Percentiles rank a stretch among this genome's conserved stretches.
Evolutionary conservation across 495 filamentous ascomycete species (phyloP).

Genomic region (Daldinia caldariorum): DNA sequence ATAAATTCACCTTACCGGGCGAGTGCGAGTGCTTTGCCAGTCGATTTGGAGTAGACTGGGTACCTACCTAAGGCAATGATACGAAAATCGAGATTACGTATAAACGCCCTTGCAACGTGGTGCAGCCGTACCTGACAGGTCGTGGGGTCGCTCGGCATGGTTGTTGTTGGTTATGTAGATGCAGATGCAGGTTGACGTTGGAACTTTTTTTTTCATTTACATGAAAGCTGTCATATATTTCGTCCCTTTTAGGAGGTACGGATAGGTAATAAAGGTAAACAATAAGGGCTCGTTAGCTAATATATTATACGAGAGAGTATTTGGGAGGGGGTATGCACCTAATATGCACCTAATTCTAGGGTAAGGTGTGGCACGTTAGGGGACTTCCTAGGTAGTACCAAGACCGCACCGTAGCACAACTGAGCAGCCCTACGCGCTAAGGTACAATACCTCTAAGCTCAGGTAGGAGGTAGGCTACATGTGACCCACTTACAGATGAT

Average conservation of each 20-base stretch:
- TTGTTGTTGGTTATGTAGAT: neutral
- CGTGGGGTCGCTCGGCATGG: slow-evolving; percentile 32
- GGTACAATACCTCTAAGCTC: neutral
- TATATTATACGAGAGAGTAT: neutral
- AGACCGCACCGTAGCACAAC: neutral
- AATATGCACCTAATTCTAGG: neutral
- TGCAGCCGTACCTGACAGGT: slow-evolving; percentile 37
- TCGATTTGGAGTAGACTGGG: neutral
- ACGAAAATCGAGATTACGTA: neutral
- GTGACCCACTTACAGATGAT: neutral
- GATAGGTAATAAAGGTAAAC: no score
- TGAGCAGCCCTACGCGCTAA: slow-evolving; percentile 20
- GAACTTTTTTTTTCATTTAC: slow-evolving; percentile 8
- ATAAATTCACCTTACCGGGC: neutral
- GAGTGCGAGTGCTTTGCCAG: no score
- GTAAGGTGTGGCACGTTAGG: no score
- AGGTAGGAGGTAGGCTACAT: slow-evolving; percentile 13
- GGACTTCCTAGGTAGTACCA: no score
- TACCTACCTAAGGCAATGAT: neutral
- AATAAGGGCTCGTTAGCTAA: slow-evolving; percentile 11
- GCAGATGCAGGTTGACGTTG: slow-evolving; percentile 2
- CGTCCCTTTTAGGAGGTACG: neutral
- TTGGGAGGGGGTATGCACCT: neutral
- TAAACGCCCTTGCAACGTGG: slow-evolving; percentile 11
- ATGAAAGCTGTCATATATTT: neutral